phyloP scores from a whole-genome alignment of 169 alveolate species.

The Plasmodium inui region DNA sequence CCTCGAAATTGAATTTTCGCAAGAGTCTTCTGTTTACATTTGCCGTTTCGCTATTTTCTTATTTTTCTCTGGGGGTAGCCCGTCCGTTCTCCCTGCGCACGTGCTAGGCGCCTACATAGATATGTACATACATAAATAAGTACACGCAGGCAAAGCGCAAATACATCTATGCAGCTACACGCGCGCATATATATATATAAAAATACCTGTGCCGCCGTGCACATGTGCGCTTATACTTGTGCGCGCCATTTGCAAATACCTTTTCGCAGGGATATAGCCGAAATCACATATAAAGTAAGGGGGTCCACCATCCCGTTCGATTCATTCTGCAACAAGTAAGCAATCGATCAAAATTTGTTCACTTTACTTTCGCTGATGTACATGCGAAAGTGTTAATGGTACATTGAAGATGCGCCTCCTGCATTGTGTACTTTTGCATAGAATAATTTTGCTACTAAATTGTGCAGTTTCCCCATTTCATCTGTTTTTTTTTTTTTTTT shows the following conservation, averaged over 20 bases:
- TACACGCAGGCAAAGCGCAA: too few relatives aligned
- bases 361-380: not conserved
- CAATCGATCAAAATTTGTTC: not conserved
- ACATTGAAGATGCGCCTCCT: not conserved
- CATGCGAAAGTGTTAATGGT: not conserved
- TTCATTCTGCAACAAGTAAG: constrained; percentile 48
- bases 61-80: not conserved
- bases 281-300: constrained; percentile 50
- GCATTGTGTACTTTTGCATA: not conserved
- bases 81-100: not conserved
- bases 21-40: constrained; percentile 3
- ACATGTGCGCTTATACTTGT: not conserved
- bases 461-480: not conserved
- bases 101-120: not conserved
- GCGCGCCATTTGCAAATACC: not conserved
- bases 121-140: not conserved
- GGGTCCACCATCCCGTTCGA: constrained; percentile 30
- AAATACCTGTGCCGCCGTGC: not conserved
- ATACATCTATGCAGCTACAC: too few relatives aligned
- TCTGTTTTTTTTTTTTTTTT: not conserved
- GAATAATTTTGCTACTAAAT: not conserved
- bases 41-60: not conserved
- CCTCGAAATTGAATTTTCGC: not conserved
- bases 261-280: constrained; percentile 66
- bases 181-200: not conserved